Percentiles rank a stretch among this genome's conserved stretches.
Evolutionary conservation across 192 early-diverging fungal species (phyloP).

Genomic region (Gonapodya sp.): DNA sequence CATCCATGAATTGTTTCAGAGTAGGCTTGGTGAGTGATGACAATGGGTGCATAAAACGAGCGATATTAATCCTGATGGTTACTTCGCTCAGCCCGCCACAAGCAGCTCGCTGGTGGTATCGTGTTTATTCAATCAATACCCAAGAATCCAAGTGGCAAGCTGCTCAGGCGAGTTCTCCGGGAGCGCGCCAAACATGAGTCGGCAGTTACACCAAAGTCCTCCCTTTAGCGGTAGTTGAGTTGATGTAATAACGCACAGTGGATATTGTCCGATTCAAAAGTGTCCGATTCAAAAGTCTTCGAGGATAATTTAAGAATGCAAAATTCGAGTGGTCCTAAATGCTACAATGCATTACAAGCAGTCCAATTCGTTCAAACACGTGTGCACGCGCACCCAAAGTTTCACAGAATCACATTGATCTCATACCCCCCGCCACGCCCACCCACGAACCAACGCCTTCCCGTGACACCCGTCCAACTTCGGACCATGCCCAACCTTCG

Average conservation of each 20-base stretch:
- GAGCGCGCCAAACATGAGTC: not conserved
- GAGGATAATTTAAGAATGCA: too few relatives aligned
- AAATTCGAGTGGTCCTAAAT: too few relatives aligned
- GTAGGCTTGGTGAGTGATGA: not conserved
- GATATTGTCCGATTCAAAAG: too few relatives aligned
- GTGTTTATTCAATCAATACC: not conserved
- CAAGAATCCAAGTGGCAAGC: not conserved
- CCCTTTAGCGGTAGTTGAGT: too few relatives aligned
- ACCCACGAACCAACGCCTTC: not conserved
- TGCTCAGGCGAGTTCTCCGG: not conserved
- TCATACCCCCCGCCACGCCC: not conserved
- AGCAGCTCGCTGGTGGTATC: conserved; percentile 56
- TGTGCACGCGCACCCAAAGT: too few relatives aligned
- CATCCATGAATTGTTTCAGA: not conserved
- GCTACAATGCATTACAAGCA: too few relatives aligned
- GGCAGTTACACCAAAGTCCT: too few relatives aligned
- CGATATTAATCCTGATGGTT: not conserved
- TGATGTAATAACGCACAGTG: too few relatives aligned
- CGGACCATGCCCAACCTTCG: not conserved
- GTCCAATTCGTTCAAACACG: too few relatives aligned
- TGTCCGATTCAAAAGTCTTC: too few relatives aligned
- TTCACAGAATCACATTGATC: not conserved
- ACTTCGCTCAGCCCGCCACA: conserved; percentile 41
- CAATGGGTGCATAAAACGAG: not conserved
- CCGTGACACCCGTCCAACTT: not conserved